Evolutionary conservation across 2,329 filamentous ascomycete species (phyloP).

Genomic region (Curvularia hawaiiensis): DNA sequence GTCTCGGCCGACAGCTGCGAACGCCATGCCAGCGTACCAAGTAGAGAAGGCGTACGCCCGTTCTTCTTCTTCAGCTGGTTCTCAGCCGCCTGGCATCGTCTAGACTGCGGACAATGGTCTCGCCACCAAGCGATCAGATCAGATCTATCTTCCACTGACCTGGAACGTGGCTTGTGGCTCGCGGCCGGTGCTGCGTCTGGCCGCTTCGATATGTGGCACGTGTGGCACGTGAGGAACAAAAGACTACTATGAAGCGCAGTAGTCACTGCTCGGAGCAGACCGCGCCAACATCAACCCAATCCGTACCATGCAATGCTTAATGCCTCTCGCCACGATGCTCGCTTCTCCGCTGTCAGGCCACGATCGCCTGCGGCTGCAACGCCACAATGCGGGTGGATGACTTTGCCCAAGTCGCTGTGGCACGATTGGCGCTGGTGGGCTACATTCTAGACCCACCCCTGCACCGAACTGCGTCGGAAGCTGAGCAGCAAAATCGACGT

Average conservation of each 20-base stretch:
- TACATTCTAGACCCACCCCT: neutral
- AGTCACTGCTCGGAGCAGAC: neutral
- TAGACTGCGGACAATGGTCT: neutral
- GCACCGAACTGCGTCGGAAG: neutral
- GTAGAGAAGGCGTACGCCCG: neutral
- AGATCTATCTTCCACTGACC: conserved; percentile 1
- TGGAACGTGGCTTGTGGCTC: conserved; percentile 7
- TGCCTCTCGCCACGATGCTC: neutral
- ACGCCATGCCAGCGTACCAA: neutral
- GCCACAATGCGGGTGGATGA: neutral
- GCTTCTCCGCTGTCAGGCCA: neutral
- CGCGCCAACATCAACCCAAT: neutral
- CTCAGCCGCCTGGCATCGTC: conserved; percentile 2
- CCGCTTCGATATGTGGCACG: neutral
- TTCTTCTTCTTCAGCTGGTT: conserved; percentile 10
- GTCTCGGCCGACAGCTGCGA: neutral
- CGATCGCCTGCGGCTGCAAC: neutral
- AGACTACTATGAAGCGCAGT: neutral
- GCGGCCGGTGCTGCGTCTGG: conserved; percentile 4
- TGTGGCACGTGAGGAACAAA: conserved; percentile 1
- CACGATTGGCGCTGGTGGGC: neutral
- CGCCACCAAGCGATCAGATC: conserved; percentile 6
- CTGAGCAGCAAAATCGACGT: neutral
- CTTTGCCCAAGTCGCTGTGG: neutral
- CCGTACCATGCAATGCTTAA: neutral